A percentile compares a stretch with the other conserved stretches of the same genome.
These are phyloP conservation scores for Aspergillus ochraceoroseus DNA, from an alignment of 2,329 filamentous ascomycete genomes.

Conservation along the genomic window DNA sequence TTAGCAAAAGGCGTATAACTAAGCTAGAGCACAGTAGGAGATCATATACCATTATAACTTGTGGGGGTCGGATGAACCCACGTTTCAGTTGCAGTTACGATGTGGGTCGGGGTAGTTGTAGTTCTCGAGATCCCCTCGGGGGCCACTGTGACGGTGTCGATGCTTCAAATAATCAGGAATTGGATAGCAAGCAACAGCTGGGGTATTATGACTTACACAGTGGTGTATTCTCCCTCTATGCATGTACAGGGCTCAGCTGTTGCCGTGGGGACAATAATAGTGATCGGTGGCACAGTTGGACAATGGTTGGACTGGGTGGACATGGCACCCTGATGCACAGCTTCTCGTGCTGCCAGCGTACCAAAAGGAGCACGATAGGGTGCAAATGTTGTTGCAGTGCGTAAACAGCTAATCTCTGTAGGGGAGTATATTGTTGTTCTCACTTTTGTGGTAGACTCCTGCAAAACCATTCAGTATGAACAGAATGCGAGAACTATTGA, in stretches of 20 bases:
- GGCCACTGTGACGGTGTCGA: background rate
- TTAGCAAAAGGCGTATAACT: background rate
- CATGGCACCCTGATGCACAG: background rate
- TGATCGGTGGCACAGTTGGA: background rate
- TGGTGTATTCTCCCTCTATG: background rate
- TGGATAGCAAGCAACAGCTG: no score
- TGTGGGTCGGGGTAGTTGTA: conserved; percentile 1
- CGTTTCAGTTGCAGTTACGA: background rate
- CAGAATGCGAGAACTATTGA: no score
- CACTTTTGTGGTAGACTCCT: no score
- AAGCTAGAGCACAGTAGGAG: no score
- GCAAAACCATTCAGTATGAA: no score
- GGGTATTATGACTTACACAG: conserved; percentile 6
- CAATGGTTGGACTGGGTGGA: background rate
- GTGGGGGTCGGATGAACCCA: conserved; percentile 5
- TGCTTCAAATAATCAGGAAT: background rate
- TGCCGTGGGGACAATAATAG: background rate
- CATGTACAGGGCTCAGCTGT: conserved; percentile 1
- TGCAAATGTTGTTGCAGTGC: conserved; percentile 3
- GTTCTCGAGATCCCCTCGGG: background rate
- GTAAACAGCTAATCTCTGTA: conserved; percentile 4
- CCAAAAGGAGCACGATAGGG: background rate
- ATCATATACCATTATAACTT: background rate
- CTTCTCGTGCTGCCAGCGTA: background rate
- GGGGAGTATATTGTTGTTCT: conserved; percentile 4